Percentiles rank a stretch among this genome's conserved stretches.
Conservation (phyloP, 202 grass and related monocot species). For the Cymbopogon flexuosus region DNA sequence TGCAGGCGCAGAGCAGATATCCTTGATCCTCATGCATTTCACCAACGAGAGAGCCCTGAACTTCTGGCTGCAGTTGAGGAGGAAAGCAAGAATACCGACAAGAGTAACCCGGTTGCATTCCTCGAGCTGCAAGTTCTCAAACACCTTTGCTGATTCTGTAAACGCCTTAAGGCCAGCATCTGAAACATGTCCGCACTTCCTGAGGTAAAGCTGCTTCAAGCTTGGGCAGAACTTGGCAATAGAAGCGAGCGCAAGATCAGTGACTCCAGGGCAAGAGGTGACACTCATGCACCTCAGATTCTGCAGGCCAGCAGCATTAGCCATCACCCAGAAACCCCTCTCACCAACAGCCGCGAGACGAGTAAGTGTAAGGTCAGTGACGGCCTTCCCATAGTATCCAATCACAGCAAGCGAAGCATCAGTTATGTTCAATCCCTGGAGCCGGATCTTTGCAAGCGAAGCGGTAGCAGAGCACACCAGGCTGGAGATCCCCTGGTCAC, state of each 20-base stretch:
- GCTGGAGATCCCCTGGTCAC: slow-evolving; percentile 71
- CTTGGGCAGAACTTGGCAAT: slow-evolving; percentile 75
- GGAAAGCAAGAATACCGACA: slow-evolving; percentile 59
- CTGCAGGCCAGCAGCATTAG: slow-evolving; percentile 77
- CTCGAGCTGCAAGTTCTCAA: slow-evolving; percentile 78
- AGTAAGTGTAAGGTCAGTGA: slow-evolving; percentile 61
- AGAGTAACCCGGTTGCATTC: slow-evolving; percentile 74
- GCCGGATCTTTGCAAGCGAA: slow-evolving; percentile 62
- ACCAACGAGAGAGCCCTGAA: slow-evolving; percentile 68
- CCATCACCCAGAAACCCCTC: slow-evolving; percentile 98
- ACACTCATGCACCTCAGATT: slow-evolving; percentile 66
- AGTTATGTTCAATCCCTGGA: slow-evolving; percentile 78
- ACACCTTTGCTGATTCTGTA: slow-evolving; percentile 42
- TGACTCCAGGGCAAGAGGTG: slow-evolving; percentile 71
- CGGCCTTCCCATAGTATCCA: slow-evolving; percentile 75
- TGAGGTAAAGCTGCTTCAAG: slow-evolving; percentile 68
- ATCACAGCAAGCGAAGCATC: slow-evolving; percentile 78
- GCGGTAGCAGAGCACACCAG: slow-evolving; percentile 60
- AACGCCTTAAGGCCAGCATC: slow-evolving; percentile 70
- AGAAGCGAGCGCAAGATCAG: slow-evolving; percentile 61
- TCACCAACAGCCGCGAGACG: slow-evolving; percentile 56
- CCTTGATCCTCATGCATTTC: slow-evolving; percentile 82
- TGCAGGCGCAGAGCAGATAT: slow-evolving; percentile 44
- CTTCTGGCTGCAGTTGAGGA: slow-evolving; percentile 53
- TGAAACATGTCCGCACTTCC: slow-evolving; percentile 57